These are phyloP conservation scores for Boletus semigastroideus DNA, from an alignment of 1,284 basidiomycete genomes.

Conservation along the genomic window DNA sequence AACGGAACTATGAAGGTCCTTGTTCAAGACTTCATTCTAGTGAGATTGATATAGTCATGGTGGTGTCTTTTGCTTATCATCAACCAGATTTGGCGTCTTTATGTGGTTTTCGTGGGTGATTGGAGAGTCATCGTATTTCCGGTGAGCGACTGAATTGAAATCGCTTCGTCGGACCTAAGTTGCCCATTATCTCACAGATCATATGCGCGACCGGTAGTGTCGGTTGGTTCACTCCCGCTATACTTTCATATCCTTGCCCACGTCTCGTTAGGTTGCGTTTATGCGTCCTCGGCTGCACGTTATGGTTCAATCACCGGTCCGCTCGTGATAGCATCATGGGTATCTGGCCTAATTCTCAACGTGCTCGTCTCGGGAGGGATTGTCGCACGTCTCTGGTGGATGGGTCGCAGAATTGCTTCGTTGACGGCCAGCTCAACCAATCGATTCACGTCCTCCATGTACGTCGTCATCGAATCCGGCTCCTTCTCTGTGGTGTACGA, in stretches of 20 bases:
- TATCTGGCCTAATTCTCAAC: neutral
- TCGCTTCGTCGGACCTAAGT: no score
- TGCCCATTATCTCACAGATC: neutral
- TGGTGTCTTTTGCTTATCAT: neutral
- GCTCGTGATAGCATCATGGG: neutral
- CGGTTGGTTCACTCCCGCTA: neutral
- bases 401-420: neutral
- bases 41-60: neutral
- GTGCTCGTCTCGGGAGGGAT: neutral
- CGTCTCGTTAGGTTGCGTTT: neutral
- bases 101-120: neutral
- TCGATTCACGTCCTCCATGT: neutral
- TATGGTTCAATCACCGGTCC: neutral
- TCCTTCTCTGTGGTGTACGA: neutral
- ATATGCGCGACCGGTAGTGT: neutral
- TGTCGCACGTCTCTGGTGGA: neutral
- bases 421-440: neutral
- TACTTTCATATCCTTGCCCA: neutral
- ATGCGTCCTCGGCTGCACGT: neutral
- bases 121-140: neutral
- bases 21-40: neutral
- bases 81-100: neutral
- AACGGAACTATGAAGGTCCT: neutral
- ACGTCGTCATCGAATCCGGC: slow-evolving; percentile 6
- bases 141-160: neutral